Evolutionary conservation across 257 asterid species (phyloP), one percentile per base, ranked within the genome.

Genomic region (Cruciata laevipes): DNA sequence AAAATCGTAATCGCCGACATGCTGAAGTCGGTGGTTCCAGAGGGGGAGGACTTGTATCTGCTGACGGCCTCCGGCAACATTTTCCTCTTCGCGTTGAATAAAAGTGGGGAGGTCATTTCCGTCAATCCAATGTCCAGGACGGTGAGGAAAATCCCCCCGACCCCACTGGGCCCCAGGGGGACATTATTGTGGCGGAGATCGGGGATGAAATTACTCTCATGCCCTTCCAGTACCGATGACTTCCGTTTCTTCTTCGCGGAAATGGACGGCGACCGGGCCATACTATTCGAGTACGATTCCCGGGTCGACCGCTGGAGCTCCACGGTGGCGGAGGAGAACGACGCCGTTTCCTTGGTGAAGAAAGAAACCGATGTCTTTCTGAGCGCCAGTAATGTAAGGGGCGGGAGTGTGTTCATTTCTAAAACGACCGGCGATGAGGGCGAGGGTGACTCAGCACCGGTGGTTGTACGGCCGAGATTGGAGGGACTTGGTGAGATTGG

Each of bases 111-210:
- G 72, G 78, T 81, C 63, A 76, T 76, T 69, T 76, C 83, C 10
- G 73, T 81, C 63, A 75, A 81, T 55, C 82, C 79, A 24, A 70
- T 78, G 70, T 65, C 71, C 7, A 73, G 38, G 61, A 68, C 69
- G 7, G 74, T 78, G 24, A 81, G 69, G 63, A 76, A 23, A 73
- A 73, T 81, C 62, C 84, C 84, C 17, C 78, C 80, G 13, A 80
- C 82, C 55, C 83, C 86, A 2, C 49, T 78, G 1, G 86, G 86
- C 37, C 86, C 80, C 44, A 79, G 86, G 65, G 83, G 83, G 42
- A 82, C 86, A 7, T 82, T 83, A 0, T 78, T 78, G 4, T 78
- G 86, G 86, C 71, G 80, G 31, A 81, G 83, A 27, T 81, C 82
- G 9, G 80, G 83, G 59, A 73, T 81, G 82, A 81, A 78, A 69